Evolutionary conservation across 768 basidiomycete genomes (phyloP).

Genomic region (Hericium coralloides): DNA sequence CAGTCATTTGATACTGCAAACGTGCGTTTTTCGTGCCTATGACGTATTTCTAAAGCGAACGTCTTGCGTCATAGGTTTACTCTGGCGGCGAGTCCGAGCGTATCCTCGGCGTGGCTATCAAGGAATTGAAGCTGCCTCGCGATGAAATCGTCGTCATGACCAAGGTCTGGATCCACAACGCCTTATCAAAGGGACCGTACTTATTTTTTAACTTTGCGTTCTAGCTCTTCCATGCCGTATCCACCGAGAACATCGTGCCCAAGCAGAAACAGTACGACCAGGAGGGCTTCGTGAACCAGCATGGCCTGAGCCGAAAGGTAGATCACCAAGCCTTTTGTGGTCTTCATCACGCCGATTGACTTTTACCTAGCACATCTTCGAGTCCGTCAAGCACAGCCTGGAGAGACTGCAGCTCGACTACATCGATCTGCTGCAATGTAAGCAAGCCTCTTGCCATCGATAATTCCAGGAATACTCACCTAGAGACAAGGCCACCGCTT

Average conservation of each 20-base stretch:
- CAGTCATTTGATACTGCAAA: slow-evolving; percentile 31
- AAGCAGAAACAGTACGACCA: slow-evolving; percentile 1
- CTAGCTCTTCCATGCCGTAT: neutral
- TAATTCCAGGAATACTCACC: neutral
- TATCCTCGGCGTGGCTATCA: slow-evolving; percentile 40
- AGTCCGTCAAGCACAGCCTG: slow-evolving; percentile 44
- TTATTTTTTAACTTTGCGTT: neutral
- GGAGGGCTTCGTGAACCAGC: slow-evolving; percentile 29
- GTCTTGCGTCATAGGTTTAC: slow-evolving; percentile 20
- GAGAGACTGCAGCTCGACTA: slow-evolving; percentile 64
- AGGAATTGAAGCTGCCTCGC: slow-evolving; percentile 33
- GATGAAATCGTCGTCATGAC: slow-evolving; percentile 44
- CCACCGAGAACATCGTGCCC: neutral
- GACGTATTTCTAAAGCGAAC: neutral
- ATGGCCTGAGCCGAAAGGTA: slow-evolving; percentile 32
- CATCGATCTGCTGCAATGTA: slow-evolving; percentile 62
- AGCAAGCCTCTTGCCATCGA: neutral
- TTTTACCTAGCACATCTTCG: slow-evolving; percentile 42
- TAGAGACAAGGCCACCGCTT: slow-evolving; percentile 26
- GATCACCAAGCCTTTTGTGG: neutral
- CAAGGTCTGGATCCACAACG: slow-evolving; percentile 22
- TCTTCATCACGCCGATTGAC: neutral
- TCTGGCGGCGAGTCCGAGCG: slow-evolving; percentile 33
- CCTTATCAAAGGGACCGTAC: neutral
- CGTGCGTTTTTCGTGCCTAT: slow-evolving; percentile 10